Conservation (phyloP, 1,284 basidiomycete species). For the Malassezia restricta region DNA sequence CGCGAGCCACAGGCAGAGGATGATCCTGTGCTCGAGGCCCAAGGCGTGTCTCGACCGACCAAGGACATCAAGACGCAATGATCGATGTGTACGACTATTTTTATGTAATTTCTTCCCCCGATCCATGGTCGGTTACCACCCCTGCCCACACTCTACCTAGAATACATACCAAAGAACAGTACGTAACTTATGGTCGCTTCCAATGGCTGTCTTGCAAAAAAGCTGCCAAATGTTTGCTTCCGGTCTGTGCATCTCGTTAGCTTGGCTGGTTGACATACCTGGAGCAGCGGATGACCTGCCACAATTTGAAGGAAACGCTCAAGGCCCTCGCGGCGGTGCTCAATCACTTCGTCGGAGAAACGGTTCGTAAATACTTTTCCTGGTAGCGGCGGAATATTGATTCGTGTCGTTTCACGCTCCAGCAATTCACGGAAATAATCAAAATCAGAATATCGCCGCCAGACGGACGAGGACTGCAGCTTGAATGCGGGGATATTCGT, state of each 20-base stretch:
- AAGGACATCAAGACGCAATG: background rate
- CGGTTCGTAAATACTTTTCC: conserved; percentile 62
- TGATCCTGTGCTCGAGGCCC: conserved; percentile 65
- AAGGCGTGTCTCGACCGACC: background rate
- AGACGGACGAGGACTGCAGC: conserved; percentile 80
- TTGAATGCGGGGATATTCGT: conserved; percentile 99
- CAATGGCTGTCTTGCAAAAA: conserved; percentile 63
- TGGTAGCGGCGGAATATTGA: conserved; percentile 91
- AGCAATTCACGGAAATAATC: conserved; percentile 97
- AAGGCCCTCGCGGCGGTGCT: conserved; percentile 75
- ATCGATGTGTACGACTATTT: background rate
- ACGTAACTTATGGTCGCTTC: conserved; percentile 10
- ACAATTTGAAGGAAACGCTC: conserved; percentile 93
- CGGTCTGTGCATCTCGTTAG: conserved; percentile 55
- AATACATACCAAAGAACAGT: background rate
- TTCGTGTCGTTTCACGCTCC: conserved; percentile 87
- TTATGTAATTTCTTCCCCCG: background rate
- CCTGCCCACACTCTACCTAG: too few species aligned
- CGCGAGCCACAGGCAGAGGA: conserved; percentile 69
- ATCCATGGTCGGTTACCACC: background rate
- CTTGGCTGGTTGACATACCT: conserved; percentile 52
- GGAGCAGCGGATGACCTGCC: conserved; percentile 87
- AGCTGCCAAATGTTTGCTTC: conserved; percentile 89
- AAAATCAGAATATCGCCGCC: conserved; percentile 92
- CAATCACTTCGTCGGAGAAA: conserved; percentile 96